phyloP scores from a whole-genome alignment of 1,284 basidiomycete species.

The Quambalaria eucalypti region DNA sequence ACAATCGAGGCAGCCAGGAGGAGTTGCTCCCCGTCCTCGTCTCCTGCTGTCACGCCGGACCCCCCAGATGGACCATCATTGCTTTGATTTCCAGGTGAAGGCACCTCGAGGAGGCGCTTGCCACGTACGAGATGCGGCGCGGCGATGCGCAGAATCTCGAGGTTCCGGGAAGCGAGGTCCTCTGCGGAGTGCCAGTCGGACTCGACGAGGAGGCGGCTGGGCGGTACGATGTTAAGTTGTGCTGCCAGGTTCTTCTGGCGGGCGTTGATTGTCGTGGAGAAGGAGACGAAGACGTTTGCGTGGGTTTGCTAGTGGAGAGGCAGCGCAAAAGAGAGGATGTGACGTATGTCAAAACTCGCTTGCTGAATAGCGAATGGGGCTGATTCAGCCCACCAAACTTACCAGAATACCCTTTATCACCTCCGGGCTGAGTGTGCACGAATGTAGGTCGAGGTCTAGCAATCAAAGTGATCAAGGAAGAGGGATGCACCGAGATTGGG shows the following conservation, averaged over 20 bases:
- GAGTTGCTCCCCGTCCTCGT: not conserved
- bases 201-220: constrained; percentile 25
- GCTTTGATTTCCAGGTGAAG: not conserved
- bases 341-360: not conserved
- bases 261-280: constrained; percentile 34
- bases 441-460: constrained; percentile 26
- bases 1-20: not conserved
- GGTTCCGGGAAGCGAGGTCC: constrained; percentile 12
- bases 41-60: not conserved
- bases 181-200: constrained; percentile 30
- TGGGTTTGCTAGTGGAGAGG: constrained; percentile 15
- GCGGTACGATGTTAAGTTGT: constrained; percentile 20
- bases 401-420: constrained; percentile 19
- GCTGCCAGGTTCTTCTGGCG: constrained; percentile 19
- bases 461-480: not conserved
- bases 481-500: too few relatives aligned
- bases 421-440: constrained; percentile 35
- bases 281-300: constrained; percentile 34
- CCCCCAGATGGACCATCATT: not conserved
- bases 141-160: not conserved
- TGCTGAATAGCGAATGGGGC: not conserved
- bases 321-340: not conserved
- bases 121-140: not conserved
- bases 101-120: not conserved
- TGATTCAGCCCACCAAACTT: not conserved